Conservation (phyloP, 108 stramenopile genomes). For the Fragilariopsis cylindrus region DNA sequence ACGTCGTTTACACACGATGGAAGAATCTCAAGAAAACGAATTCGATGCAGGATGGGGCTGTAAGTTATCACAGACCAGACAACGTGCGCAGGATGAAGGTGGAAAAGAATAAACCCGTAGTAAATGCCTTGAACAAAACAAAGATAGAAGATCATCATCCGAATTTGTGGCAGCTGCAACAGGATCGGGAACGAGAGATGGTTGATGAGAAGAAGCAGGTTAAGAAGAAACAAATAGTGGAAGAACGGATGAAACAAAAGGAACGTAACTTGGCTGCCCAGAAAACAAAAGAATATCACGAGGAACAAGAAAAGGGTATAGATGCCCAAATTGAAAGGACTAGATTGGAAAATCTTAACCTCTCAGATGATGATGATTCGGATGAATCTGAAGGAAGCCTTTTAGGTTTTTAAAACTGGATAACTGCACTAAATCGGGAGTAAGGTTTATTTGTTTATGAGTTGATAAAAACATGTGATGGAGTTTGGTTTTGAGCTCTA, state of each 20-base stretch:
- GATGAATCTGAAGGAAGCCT: no score
- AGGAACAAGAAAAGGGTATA: no score
- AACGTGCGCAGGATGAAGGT: constrained; percentile 71
- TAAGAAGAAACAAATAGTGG: constrained; percentile 44
- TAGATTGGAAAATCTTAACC: no score
- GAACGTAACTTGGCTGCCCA: background rate
- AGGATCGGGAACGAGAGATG: constrained; percentile 60
- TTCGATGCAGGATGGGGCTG: constrained; percentile 78
- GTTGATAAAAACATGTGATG: no score
- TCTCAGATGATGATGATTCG: no score
- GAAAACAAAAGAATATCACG: no score
- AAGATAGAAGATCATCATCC: constrained; percentile 47
- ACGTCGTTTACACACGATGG: constrained; percentile 86
- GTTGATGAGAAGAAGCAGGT: constrained; percentile 62
- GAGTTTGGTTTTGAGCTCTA: no score
- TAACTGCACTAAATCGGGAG: no score
- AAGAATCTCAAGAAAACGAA: constrained; percentile 82
- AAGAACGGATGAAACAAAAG: no score
- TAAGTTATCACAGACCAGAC: constrained; percentile 79
- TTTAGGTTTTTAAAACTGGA: no score
- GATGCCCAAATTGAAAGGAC: no score
- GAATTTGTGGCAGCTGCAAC: constrained; percentile 56
- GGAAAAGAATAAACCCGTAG: constrained; percentile 77
- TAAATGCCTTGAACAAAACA: constrained; percentile 76
- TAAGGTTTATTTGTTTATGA: no score